These are phyloP conservation scores for Nicotiana paniculata DNA, from an alignment of 257 asterid species.

Conservation along the genomic window DNA sequence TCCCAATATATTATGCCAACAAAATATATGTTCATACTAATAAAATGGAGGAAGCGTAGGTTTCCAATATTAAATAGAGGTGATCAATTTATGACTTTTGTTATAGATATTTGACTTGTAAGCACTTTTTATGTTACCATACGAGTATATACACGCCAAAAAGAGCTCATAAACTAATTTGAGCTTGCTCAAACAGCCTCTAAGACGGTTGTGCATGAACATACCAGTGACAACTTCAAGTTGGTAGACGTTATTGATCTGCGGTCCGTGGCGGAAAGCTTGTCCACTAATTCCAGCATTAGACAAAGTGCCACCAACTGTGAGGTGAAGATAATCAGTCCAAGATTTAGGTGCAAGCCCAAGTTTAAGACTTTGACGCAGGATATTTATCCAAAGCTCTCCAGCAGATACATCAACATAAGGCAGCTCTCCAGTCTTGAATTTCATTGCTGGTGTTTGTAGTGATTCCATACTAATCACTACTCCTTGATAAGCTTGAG, in stretches of 20 bases:
- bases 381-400: conserved; percentile 68
- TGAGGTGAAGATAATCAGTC: conserved; percentile 88
- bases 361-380: conserved; percentile 58
- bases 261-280: conserved; percentile 86
- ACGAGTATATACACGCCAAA: neutral
- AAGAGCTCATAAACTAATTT: neutral
- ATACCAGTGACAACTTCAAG: conserved; percentile 88
- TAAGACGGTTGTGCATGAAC: neutral
- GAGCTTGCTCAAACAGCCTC: neutral
- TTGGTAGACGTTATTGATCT: conserved; percentile 75
- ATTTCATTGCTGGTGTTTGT: conserved; percentile 29
- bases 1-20: too few relatives aligned
- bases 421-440: conserved; percentile 37
- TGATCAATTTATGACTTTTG: neutral
- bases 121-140: neutral
- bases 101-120: neutral
- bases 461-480: conserved; percentile 62
- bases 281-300: conserved; percentile 94
- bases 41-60: neutral
- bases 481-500: conserved; percentile 64
- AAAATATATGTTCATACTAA: neutral
- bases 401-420: conserved; percentile 82
- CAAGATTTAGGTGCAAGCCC: conserved; percentile 89
- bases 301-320: conserved; percentile 90
- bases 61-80: neutral